Evolutionary conservation across 208 protist species (phyloP), one percentile per base, ranked within the genome.

Genomic region (Blechomonas ayalai): DNA sequence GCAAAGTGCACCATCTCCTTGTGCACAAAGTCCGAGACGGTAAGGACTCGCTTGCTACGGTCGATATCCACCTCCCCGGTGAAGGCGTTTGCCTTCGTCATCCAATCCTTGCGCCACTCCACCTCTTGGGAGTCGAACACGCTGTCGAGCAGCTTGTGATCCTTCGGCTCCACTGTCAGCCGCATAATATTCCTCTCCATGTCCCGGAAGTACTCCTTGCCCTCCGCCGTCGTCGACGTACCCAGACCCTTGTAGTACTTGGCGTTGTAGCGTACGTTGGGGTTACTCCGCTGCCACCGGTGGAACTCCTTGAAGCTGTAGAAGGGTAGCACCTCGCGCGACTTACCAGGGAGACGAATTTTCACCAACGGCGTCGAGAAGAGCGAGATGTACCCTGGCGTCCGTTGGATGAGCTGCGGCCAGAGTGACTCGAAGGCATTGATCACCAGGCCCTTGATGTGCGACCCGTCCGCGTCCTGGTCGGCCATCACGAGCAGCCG

Each of bases 311-410:
- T 95, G 20, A 99, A 44, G 29, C 97, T 99, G 77, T 97, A 99
- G 65, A 99, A 99, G 24, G 81, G 52, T 0, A 92, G 49, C 31
- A 90, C 61, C 32, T 84, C 67, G 47, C 74, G 59, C 15, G 59
- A 33, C 50, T 76, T 71, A 10, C 93, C 86, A 15, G 81, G 79
- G 53, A 94, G 78, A 15, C 54, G 65, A 29, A 86, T 90, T 78
- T 99, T 99, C 7, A 99, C 95, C 57, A 99, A 98, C 4, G 99
- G 99, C 5, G 99, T 99, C 16, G 99, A 97, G 72, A 99, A 99
- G 48, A 90, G 70, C 0, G 82, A 88, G 57, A 92, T 79, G 68
- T 83, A 92, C 41, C 88, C 88, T 7, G 76, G 75, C 50, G 82
- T 80, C 28, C 76, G 64, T 47, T 85, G 69, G 40, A 99, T 73